Conservation (phyloP, 1,284 basidiomycete genomes). For the Mycena citricolor region DNA sequence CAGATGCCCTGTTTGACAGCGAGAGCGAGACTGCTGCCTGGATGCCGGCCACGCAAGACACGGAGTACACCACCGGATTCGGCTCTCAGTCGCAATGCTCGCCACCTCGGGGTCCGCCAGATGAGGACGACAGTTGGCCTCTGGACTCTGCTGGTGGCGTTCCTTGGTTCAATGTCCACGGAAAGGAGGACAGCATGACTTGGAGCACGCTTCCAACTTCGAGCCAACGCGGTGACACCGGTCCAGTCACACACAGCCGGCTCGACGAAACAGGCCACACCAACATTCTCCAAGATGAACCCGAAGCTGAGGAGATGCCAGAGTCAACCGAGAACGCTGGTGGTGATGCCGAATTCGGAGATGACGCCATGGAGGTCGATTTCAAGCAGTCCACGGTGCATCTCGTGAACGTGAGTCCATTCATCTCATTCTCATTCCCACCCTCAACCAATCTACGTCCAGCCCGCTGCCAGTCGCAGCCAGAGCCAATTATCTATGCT, state of each 20-base stretch:
- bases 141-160: conserved; percentile 54
- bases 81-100: conserved; percentile 37
- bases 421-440: conserved; percentile 6
- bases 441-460: conserved; percentile 9
- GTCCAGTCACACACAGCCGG: conserved; percentile 24
- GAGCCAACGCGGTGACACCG: conserved; percentile 43
- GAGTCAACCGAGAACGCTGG: conserved; percentile 28
- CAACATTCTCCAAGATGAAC: conserved; percentile 13
- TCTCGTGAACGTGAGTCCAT: conserved; percentile 45
- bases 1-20: conserved; percentile 51
- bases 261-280: conserved; percentile 11
- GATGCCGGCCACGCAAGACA: conserved; percentile 61
- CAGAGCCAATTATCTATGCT: conserved; percentile 54
- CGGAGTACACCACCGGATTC: conserved; percentile 42
- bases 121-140: conserved; percentile 74
- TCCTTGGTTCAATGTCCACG: conserved; percentile 49
- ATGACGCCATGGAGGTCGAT: conserved; percentile 37
- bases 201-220: conserved; percentile 68
- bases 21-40: conserved; percentile 47
- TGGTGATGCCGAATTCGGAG: conserved; percentile 35
- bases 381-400: conserved; percentile 39
- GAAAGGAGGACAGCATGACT: conserved; percentile 64
- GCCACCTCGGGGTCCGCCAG: conserved; percentile 31
- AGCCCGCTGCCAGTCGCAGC: conserved; percentile 34
- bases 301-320: conserved; percentile 15